Base-by-base conservation (phyloP, 2,329 filamentous ascomycete genomes). In the Microascus cirrosus region DNA sequence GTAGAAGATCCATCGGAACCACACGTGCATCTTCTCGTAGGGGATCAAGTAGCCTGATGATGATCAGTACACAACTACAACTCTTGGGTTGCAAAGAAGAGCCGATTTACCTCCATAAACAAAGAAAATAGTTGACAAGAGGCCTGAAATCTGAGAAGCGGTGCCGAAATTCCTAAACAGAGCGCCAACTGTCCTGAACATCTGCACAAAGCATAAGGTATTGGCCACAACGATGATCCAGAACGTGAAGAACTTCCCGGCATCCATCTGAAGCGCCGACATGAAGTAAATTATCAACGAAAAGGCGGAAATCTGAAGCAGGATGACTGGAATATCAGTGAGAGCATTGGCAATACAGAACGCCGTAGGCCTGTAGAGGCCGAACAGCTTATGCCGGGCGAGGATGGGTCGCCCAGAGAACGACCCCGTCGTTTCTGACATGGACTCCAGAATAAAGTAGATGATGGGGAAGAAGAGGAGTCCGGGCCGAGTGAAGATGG, bases 131-230 rank as follows among this genome's bases (percentile, higher is more conserved):
- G 64, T 67, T 3, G 66, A 67, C 32, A 65, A 18, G 35, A 65
- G 50, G 6, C 67, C 67, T 3, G 63, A 60, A 8, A 69, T 57
- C 24, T 67, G 62, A 13, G 63, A 64, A 0, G 67, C 67, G 3
- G 63, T 56, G 8, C 65, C 67, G 36, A 68, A 68, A 1, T 79
- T 78, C 2, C 79, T 81, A 3, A 80, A 85, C 34, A 86, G 71
- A 1, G 83, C 77, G 1, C 84, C 85, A 60, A 88, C 81, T 73
- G 85, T 83, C 3, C 85, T 78, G 67, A 86, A 88, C 32, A 88
- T 69, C 5, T 83, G 75, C 0, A 83, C 85, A 59, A 87, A 75
- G 59, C 77, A 80, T 36, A 88, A 75, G 0, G 83, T 85, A 1
- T 73, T 82, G n/a, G 63, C 62, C 48, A 66, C 84, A 55, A 85